These are phyloP conservation scores for Taiwanofungus camphoratus DNA, from an alignment of 1,284 basidiomycete species.

Conservation along the genomic window DNA sequence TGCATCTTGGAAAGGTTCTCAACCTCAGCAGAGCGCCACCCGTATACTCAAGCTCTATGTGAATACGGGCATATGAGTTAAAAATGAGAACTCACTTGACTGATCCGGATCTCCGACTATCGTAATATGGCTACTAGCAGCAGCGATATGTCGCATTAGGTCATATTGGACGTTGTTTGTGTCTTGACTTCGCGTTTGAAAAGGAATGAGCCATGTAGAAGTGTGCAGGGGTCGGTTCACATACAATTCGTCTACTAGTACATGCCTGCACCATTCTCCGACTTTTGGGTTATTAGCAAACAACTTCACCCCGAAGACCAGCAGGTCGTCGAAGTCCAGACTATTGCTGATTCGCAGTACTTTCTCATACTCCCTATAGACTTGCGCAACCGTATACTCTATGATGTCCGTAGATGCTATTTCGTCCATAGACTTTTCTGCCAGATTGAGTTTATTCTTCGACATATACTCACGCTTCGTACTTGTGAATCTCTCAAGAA, in stretches of 20 bases:
- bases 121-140: conserved; percentile 55
- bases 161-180: conserved; percentile 86
- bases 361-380: conserved; percentile 71
- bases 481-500: conserved; percentile 19
- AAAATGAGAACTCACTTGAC: conserved; percentile 48
- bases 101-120: conserved; percentile 94
- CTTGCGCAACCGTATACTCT: conserved; percentile 35
- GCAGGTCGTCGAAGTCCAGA: conserved; percentile 87
- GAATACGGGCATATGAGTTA: not conserved
- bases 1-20: conserved; percentile 78
- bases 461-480: conserved; percentile 9
- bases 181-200: conserved; percentile 56
- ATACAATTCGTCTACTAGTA: conserved; percentile 88
- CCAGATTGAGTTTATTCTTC: not conserved
- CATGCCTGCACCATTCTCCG: conserved; percentile 63
- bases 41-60: conserved; percentile 53
- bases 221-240: too few species aligned
- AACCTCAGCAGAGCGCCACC: conserved; percentile 85
- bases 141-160: conserved; percentile 73
- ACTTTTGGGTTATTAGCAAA: conserved; percentile 54
- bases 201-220: conserved; percentile 1
- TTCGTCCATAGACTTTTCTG: not conserved
- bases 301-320: conserved; percentile 73
- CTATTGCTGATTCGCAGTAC: conserved; percentile 60
- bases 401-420: conserved; percentile 9